A percentile compares a stretch with the other conserved stretches of the same genome.
phyloP scores from a whole-genome alignment of 192 early-diverging fungal genomes.

The Lobosporangium transversale region DNA sequence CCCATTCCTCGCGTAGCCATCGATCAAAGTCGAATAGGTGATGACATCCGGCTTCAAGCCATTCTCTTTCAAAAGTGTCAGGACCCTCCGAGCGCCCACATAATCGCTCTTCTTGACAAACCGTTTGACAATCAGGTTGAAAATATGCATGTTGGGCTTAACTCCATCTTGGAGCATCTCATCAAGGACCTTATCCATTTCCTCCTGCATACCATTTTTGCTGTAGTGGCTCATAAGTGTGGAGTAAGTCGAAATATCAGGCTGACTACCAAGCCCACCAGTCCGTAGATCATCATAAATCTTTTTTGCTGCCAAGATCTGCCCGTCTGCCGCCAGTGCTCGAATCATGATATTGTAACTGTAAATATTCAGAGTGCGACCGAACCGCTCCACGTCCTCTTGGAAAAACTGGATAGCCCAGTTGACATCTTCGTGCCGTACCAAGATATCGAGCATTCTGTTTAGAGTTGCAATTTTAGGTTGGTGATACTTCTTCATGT shows the following conservation, averaged over 20 bases:
- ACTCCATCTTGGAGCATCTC: conserved; percentile 37
- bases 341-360: conserved; percentile 51
- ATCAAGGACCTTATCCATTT: conserved; percentile 25
- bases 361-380: background rate
- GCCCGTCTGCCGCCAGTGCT: conserved; percentile 6
- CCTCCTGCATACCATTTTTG: conserved; percentile 11
- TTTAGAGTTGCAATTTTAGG: conserved; percentile 20
- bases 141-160: conserved; percentile 46
- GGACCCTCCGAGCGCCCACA: conserved; percentile 10
- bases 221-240: conserved; percentile 35
- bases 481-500: conserved; percentile 18
- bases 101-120: conserved; percentile 31
- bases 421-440: conserved; percentile 24
- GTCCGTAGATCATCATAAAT: conserved; percentile 33
- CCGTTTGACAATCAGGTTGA: conserved; percentile 37
- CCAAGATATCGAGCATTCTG: conserved; percentile 28
- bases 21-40: conserved; percentile 47
- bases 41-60: conserved; percentile 32
- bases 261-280: conserved; percentile 1
- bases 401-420: conserved; percentile 23
- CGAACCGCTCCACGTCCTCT: background rate
- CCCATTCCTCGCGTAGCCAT: conserved; percentile 34
- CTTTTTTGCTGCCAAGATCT: conserved; percentile 8
- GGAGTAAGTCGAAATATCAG: conserved; percentile 37
- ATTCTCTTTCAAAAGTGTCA: conserved; percentile 22